Conservation (phyloP, 2,329 filamentous ascomycete species). For the Cercospora janseana region DNA sequence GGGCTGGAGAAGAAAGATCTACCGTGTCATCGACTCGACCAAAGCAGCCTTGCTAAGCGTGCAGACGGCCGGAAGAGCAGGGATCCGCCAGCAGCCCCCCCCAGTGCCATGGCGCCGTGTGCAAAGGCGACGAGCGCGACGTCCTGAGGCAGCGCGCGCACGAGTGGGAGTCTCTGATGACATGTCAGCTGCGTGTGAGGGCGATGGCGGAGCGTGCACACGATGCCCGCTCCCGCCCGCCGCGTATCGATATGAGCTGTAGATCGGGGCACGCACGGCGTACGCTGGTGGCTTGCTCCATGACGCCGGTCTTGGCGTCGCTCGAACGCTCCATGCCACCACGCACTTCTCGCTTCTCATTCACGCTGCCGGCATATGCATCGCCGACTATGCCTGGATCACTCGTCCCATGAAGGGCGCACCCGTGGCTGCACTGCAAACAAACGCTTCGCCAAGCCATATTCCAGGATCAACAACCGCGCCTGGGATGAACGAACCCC, state of each 20-base stretch:
- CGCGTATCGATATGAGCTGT: conserved; percentile 5
- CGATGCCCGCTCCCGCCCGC: conserved; percentile 5
- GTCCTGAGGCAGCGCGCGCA: conserved; percentile 5
- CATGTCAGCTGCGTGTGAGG: conserved; percentile 1
- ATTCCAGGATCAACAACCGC: too few species aligned
- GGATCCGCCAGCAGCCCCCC: conserved; percentile 11
- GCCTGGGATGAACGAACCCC: too few species aligned
- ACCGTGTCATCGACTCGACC: conserved; percentile 12
- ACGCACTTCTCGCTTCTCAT: too few species aligned
- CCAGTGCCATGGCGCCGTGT: neutral
- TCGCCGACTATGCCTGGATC: too few species aligned
- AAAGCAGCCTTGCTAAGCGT: conserved; percentile 4
- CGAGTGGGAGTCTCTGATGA: conserved; percentile 9
- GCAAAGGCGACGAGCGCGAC: neutral
- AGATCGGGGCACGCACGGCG: too few species aligned
- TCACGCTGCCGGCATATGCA: too few species aligned
- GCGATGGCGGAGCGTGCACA: neutral
- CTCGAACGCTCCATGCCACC: too few species aligned
- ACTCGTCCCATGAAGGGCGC: too few species aligned
- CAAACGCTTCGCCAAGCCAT: too few species aligned
- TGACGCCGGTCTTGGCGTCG: too few species aligned
- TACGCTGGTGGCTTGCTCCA: too few species aligned
- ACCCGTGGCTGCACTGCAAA: too few species aligned
- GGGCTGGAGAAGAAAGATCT: neutral
- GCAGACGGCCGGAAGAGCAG: conserved; percentile 14